Evolutionary conservation across 1,284 basidiomycete species (phyloP), one percentile per base, ranked within the genome.

Genomic region (Papiliotrema fonsecae): DNA sequence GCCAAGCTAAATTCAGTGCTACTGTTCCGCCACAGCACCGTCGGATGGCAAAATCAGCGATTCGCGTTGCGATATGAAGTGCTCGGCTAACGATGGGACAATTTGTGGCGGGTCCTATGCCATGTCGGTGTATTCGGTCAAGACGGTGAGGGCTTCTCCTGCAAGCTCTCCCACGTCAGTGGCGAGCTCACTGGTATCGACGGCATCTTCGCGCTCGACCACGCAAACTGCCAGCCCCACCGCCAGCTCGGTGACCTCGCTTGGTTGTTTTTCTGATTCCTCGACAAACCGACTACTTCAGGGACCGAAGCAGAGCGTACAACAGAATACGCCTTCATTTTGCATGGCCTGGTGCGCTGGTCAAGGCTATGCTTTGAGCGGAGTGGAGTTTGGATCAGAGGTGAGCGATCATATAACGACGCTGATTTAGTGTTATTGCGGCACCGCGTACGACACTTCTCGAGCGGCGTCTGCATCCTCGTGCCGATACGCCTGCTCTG

Each of bases 211-310:
- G 22, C 45, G 11, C 16, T n/a, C 41, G 25, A 35, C 45, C 22
- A 45, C n/a, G n/a, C 46, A 19, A 40, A 41, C n/a, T 34, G 35
- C 46, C 39, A 45, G 13, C 41, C 52, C 44, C 3, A 48, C 42
- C 14, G 43, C 49, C 2, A 26, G 41, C 21, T 11, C 37, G 24
- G 10, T 25, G 6, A 39, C 18, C 10, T 1, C 42, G 14, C 38
- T 57, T 10, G 73, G 69, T 16, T 76, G 73, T 55, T 62, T 70
- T 26, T 49, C 55, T 42, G 74, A 75, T 52, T 69, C 69, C 6
- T 9, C 30, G 10, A 24, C 30, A 18, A 16, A 11, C 25, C 35
- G 27, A 22, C 26, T 25, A 27, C 34, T 39, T 11, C n/a, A 35
- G 19, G 35, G 26, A 6, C 35, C 25, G 18, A 21, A 16, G 6